A percentile compares a stretch with the other conserved stretches of the same genome.
phyloP scores from a whole-genome alignment of 371 early-diverging fungal species.

The Basidiobolus heterosporus region DNA sequence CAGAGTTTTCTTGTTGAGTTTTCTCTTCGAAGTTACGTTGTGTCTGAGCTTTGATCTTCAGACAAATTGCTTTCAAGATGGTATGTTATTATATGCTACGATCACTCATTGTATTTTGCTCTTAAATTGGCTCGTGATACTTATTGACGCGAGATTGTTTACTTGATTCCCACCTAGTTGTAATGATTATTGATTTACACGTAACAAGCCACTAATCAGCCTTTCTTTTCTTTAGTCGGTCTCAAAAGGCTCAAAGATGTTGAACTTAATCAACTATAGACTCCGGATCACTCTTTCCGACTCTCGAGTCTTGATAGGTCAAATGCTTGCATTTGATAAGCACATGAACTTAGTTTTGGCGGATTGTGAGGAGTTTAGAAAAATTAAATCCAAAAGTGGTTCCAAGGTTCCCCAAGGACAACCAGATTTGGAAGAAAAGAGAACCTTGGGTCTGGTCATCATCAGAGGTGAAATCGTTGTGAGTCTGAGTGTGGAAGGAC shows the following conservation, averaged over 20 bases:
- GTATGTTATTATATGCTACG: too few relatives aligned
- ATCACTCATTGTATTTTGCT: too few relatives aligned
- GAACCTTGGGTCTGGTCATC: constrained; percentile 85
- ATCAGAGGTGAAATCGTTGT: constrained; percentile 87
- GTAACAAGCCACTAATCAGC: too few relatives aligned
- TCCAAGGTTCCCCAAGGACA: constrained; percentile 21
- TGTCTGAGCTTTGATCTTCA: too few relatives aligned
- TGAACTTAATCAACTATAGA: constrained; percentile 84
- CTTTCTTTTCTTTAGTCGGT: constrained; percentile 14
- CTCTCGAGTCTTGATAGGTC: constrained; percentile 80
- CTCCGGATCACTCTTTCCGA: constrained; percentile 83
- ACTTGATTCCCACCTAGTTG: too few relatives aligned
- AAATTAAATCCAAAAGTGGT: constrained; percentile 50
- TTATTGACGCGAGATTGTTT: too few relatives aligned
- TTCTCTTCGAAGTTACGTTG: too few relatives aligned
- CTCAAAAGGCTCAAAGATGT: constrained; percentile 73
- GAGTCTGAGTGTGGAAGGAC: constrained; percentile 78
- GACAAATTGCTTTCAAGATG: too few relatives aligned
- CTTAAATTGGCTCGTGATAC: too few relatives aligned
- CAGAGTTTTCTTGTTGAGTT: too few relatives aligned
- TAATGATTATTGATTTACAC: not conserved
- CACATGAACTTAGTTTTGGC: constrained; percentile 95
- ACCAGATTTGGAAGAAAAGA: constrained; percentile 50
- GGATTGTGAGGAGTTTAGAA: constrained; percentile 93
- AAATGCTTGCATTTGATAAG: constrained; percentile 95